phyloP scores from a whole-genome alignment of 164 flowering plant genomes.

The Malania oleifera region DNA sequence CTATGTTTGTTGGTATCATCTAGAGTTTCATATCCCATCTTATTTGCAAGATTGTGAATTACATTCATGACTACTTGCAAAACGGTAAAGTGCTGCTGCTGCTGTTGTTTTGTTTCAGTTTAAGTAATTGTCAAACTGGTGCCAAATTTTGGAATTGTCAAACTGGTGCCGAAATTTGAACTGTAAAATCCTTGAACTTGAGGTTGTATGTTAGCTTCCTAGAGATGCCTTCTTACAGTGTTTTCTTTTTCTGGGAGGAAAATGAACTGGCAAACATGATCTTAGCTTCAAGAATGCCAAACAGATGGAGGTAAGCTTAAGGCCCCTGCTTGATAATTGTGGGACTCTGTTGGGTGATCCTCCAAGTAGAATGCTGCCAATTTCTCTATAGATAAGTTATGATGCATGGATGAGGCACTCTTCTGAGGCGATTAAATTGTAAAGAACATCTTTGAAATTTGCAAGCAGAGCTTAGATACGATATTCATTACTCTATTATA shows the following conservation, averaged over 20 bases:
- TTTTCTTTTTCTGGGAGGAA: neutral
- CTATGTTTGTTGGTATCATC: neutral
- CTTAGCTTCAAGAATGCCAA: too few species aligned
- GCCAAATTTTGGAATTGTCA: too few species aligned
- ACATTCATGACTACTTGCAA: too few species aligned
- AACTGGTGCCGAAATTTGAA: neutral
- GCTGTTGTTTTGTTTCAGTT: too few species aligned
- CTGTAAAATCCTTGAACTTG: too few species aligned
- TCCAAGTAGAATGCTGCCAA: too few species aligned
- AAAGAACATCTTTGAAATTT: neutral
- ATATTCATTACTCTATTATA: neutral
- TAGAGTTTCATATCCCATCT: neutral
- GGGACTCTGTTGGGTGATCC: neutral
- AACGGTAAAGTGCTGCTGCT: too few species aligned
- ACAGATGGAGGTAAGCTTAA: too few species aligned
- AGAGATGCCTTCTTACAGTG: constrained; percentile 1
- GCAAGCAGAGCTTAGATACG: too few species aligned
- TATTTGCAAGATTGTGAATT: too few species aligned
- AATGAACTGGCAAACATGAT: neutral
- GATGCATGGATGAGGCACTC: neutral
- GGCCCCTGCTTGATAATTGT: neutral
- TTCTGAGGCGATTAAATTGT: neutral
- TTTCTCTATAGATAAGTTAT: neutral
- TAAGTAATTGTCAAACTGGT: too few species aligned
- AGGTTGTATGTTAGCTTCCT: neutral